Percentiles rank a stretch among this genome's conserved stretches.
Conservation (phyloP, 2,329 filamentous ascomycete species). For the Fusarium agapanthi region DNA sequence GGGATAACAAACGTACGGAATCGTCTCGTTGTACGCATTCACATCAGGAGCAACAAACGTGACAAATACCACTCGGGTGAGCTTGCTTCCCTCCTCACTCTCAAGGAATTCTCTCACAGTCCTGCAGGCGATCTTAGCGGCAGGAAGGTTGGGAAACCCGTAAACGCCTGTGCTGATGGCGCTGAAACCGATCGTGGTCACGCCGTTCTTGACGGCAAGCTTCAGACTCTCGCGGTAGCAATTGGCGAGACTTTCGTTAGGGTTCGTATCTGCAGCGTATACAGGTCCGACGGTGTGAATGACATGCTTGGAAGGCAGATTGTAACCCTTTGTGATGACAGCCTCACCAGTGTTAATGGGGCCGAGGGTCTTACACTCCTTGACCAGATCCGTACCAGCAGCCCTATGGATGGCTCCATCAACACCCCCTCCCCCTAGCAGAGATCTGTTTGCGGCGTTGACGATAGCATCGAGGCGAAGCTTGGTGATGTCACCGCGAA, state of each 20-base stretch:
- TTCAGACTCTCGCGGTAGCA: conserved; percentile 79
- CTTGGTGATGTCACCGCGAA: conserved; percentile 82
- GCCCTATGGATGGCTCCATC: conserved; percentile 87
- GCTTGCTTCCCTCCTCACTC: conserved; percentile 53
- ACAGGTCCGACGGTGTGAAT: conserved; percentile 93
- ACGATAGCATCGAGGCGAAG: conserved; percentile 85
- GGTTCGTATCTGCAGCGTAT: conserved; percentile 60
- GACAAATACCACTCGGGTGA: conserved; percentile 85
- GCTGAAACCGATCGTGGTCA: conserved; percentile 81
- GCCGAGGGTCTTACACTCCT: conserved; percentile 75
- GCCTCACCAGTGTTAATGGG: conserved; percentile 82
- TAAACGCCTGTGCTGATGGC: conserved; percentile 90
- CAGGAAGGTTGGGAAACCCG: conserved; percentile 80
- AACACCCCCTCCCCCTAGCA: conserved; percentile 90
- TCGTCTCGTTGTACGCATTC: conserved; percentile 70
- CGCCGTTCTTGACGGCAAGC: conserved; percentile 72
- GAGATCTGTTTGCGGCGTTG: conserved; percentile 84
- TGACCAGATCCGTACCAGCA: conserved; percentile 73
- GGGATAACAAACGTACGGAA: conserved; percentile 71
- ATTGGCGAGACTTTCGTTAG: conserved; percentile 59
- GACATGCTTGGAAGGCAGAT: conserved; percentile 78
- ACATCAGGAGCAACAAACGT: conserved; percentile 84
- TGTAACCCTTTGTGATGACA: conserved; percentile 83
- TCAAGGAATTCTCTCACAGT: conserved; percentile 66
- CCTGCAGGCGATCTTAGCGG: conserved; percentile 75